Base-by-base conservation (phyloP, 1,284 basidiomycete genomes). In the Porodaedalea pini region DNA sequence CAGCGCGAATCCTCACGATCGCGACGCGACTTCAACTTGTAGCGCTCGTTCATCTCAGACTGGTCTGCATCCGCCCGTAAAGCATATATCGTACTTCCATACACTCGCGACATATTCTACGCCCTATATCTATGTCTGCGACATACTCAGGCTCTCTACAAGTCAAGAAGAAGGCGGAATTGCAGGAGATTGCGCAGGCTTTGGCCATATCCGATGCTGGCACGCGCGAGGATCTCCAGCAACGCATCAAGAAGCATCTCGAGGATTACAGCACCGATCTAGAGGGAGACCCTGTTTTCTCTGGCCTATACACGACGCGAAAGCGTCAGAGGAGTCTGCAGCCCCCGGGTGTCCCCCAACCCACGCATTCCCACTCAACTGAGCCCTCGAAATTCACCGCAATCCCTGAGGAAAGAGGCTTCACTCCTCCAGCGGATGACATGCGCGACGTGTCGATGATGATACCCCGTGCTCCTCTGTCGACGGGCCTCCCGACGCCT, bases 121-220 rank as follows among this genome's bases (percentile, higher is more conserved):
- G 13, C 25, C 13, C 17, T 11, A 10, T 11, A 47, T 11, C 10
- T 3, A 60, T 60, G 54, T 52, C 58, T 23, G 10, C 29, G 13
- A 36, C 78, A 69, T 72, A 65, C 71, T 59, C 69, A 40, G 83
- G 83, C 53, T 67, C 78, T 23, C 74, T 85, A 21, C 74, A 74
- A 58, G 62, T 76, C 5, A 85, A 85, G 69, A 85, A 82, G 70
- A 85, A 86, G 67, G 73, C 71, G 5, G 85, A 86, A 21, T 75
- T 86, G 2, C 81, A 78, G 62, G 76, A 78, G 56, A 79, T 86
- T 31, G 81, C 84, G 0, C 8, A 60, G 4, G 79, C 80, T 5
- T 76, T 86, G 19, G 64, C 66, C 0, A 67, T 86, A 52, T 75
- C 73, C 52, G 76, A 79, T 54, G 57, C 70, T 34, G 85, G 85